These are phyloP conservation scores for Apiotrichum montevideense DNA, from an alignment of 1,284 basidiomycete species.

Conservation along the genomic window DNA sequence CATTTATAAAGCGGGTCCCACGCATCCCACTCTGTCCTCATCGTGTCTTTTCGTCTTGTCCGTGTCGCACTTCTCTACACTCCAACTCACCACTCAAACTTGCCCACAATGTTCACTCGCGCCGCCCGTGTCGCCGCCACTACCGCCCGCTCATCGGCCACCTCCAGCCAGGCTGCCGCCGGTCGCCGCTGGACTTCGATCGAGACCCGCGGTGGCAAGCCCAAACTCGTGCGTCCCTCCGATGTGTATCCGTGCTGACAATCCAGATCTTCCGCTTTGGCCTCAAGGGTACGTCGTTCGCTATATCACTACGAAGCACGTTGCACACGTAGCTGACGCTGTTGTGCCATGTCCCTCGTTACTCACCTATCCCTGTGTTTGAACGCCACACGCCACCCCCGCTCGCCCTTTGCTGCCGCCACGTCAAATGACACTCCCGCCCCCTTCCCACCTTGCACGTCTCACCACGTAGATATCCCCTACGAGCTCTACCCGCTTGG, in stretches of 20 bases:
- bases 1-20: no score
- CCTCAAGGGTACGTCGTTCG: conserved; percentile 21
- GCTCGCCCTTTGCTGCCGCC: neutral
- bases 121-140: conserved; percentile 5
- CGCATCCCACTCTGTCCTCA: no score
- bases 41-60: neutral
- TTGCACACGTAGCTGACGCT: neutral
- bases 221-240: conserved; percentile 37
- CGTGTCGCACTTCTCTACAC: neutral
- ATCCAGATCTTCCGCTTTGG: conserved; percentile 45
- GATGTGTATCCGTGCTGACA: conserved; percentile 2
- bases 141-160: conserved; percentile 22
- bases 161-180: conserved; percentile 15
- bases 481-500: conserved; percentile 47
- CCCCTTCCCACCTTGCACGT: no score
- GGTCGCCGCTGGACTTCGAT: conserved; percentile 29
- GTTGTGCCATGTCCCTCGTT: neutral
- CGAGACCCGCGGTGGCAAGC: conserved; percentile 33
- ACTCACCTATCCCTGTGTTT: neutral
- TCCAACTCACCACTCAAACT: neutral
- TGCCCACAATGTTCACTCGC: conserved; percentile 5
- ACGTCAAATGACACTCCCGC: no score
- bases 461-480: conserved; percentile 31
- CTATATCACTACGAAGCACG: no score
- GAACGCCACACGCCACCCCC: conserved; percentile 11